Base-by-base conservation (phyloP, 768 basidiomycete genomes). In the Collybiopsis confluens region DNA sequence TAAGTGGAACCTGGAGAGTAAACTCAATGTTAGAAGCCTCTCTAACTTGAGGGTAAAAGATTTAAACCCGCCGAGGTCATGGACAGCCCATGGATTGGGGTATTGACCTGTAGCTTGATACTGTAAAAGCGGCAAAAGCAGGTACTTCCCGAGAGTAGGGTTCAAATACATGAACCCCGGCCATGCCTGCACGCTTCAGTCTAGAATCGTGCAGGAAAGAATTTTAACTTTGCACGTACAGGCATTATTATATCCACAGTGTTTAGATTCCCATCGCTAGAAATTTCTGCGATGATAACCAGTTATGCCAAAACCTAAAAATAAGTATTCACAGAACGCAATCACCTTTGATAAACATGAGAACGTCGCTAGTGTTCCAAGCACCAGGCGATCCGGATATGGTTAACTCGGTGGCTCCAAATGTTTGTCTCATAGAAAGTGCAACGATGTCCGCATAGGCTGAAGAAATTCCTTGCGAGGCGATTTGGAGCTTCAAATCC, bases 261-360 rank as follows among this genome's bases (percentile, higher is more conserved):
- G 58, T 75, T 80, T 6, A 70, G 70, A 21, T 73, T 63, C 23
- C 67, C 73, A 62, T 61, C 63, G 55, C 75, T 71, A 47, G 62
- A 70, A 53, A 66, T 72, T 61, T 56, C 77, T 76, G 46, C 10
- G n/a, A n/a, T n/a, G n/a, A n/a, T n/a, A n/a, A n/a, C n/a, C n/a
- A n/a, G n/a, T n/a, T n/a, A n/a, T n/a, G n/a, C n/a, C n/a, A n/a
- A n/a, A n/a, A n/a, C n/a, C n/a, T n/a, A n/a, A 49, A 21, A 49
- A 30, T 28, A 48, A n/a, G 18, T 30, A n/a, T n/a, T n/a, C n/a
- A n/a, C n/a, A n/a, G n/a, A n/a, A n/a, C 7, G 9, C 5, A 28
- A 10, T 66, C 59, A 70, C 79, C 75, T 59, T 73, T 79, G 68
- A 81, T 71, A 60, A 79, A 79, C 36, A 72, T 70, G 54, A 73